Evolutionary conservation across 768 basidiomycete species (phyloP).

Genomic region (Omphalotus guepiniiformis): DNA sequence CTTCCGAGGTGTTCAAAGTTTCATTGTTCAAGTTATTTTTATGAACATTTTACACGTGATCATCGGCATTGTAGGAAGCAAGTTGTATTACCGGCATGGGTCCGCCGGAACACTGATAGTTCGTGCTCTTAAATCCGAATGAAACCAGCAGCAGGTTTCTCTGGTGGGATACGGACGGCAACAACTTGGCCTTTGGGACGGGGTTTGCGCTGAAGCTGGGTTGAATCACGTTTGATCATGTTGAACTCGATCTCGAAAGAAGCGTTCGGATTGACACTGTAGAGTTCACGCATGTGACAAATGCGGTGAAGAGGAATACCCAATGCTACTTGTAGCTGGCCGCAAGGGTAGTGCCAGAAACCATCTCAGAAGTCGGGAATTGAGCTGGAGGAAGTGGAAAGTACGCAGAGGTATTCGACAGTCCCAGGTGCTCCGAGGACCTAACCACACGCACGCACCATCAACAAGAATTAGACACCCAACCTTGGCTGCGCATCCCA

Average conservation of each 20-base stretch:
- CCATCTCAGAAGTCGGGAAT: slow-evolving; percentile 99
- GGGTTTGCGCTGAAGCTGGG: slow-evolving; percentile 89
- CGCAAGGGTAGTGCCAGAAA: slow-evolving; percentile 96
- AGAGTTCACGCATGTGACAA: slow-evolving; percentile 91
- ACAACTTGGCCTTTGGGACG: slow-evolving; percentile 97
- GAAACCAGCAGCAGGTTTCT: slow-evolving; percentile 99
- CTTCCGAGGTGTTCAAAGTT: no score
- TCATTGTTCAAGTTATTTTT: no score
- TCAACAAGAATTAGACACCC: no score
- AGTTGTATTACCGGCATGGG: no score
- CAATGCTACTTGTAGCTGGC: slow-evolving; percentile 97
- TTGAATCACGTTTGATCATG: slow-evolving; percentile 84
- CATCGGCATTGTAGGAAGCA: no score
- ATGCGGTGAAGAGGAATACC: slow-evolving; percentile 95
- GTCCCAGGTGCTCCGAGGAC: no score
- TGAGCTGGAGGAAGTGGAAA: slow-evolving; percentile 97
- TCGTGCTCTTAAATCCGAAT: no score
- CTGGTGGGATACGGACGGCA: slow-evolving; percentile 97
- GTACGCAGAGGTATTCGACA: slow-evolving; percentile 96
- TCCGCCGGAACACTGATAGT: no score
- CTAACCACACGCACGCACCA: no score
- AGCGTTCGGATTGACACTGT: slow-evolving; percentile 88
- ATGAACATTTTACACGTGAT: no score
- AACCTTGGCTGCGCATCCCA: no score
- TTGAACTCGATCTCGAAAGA: slow-evolving; percentile 96